Conservation (phyloP, 140 eudicot genomes). For the Senecio squalidus region DNA sequence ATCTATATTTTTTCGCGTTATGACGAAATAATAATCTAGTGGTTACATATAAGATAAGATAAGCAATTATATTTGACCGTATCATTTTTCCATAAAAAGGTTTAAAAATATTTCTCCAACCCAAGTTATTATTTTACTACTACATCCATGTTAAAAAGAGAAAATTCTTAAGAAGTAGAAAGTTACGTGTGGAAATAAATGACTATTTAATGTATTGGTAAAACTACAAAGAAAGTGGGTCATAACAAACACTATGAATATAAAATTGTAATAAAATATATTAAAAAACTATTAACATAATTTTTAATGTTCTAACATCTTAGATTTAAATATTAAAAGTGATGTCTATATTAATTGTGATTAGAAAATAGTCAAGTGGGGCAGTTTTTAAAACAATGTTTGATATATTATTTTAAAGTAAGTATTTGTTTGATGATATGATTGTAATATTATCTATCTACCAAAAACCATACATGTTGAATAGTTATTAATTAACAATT, state of each 20-base stretch:
- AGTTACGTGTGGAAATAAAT: conserved; percentile 7
- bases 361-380: conserved; percentile 5
- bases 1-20: no score
- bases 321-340: background rate
- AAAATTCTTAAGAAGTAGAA: background rate
- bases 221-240: background rate
- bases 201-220: background rate
- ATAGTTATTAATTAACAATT: no score
- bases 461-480: no score
- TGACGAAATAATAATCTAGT: no score
- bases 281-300: background rate
- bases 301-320: background rate
- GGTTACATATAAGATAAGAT: no score
- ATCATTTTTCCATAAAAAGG: no score
- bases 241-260: background rate
- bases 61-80: no score
- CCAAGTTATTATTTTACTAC: background rate
- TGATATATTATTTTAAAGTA: no score
- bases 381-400: conserved; percentile 2
- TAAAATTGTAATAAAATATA: background rate
- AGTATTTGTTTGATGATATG: no score
- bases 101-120: no score
- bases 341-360: background rate
- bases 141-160: background rate
- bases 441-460: no score